These are phyloP conservation scores for Polygonum aviculare DNA, from an alignment of 148 eudicot species.

Conservation along the genomic window DNA sequence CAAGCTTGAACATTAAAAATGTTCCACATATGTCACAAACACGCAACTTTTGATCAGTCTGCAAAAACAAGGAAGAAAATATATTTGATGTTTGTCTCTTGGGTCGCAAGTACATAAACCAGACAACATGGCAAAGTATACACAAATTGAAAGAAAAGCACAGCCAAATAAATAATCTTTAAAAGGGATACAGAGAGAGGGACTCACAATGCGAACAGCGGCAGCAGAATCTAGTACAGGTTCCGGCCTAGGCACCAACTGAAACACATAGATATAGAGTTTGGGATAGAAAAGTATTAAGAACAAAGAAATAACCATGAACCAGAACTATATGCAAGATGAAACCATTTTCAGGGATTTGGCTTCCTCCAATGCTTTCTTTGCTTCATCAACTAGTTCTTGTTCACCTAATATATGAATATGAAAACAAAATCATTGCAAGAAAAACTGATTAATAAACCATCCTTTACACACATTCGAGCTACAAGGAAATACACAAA, in stretches of 20 bases:
- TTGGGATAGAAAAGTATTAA: background rate
- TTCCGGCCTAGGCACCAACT: slow-evolving; percentile 79
- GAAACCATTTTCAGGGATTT: too few species aligned
- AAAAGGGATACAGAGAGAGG: background rate
- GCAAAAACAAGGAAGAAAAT: slow-evolving; percentile 13
- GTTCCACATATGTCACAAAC: slow-evolving; percentile 99
- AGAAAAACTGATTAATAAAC: background rate
- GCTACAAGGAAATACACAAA: background rate
- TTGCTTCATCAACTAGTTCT: too few species aligned
- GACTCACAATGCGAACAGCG: slow-evolving; percentile 94
- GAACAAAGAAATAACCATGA: too few species aligned
- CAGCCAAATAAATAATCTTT: background rate
- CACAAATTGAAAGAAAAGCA: background rate
- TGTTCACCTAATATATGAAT: background rate
- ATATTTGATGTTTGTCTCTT: background rate
- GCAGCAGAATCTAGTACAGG: slow-evolving; percentile 70
- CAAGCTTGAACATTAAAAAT: slow-evolving; percentile 22
- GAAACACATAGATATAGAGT: slow-evolving; percentile 11
- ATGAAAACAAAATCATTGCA: background rate
- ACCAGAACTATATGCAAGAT: too few species aligned
- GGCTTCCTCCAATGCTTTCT: too few species aligned
- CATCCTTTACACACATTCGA: background rate
- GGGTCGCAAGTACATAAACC: background rate
- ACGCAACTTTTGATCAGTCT: slow-evolving; percentile 99
- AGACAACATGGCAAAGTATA: background rate